A percentile compares a stretch with the other conserved stretches of the same genome.
Conservation (phyloP, 2,329 filamentous ascomycete species). For the Colletotrichum brevisporum region DNA sequence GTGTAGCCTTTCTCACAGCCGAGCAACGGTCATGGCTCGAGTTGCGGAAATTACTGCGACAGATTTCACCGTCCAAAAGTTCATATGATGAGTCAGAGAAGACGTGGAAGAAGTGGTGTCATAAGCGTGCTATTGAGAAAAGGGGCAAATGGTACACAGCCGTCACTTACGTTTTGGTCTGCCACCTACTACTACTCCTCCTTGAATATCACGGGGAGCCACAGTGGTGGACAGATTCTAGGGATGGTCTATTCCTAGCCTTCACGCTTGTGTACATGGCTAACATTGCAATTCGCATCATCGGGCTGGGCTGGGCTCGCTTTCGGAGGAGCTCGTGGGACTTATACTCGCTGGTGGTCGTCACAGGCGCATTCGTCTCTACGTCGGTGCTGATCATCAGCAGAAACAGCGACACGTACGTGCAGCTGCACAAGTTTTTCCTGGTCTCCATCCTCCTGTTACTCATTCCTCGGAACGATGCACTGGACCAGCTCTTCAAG, state of each 20-base stretch:
- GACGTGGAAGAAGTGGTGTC: conserved; percentile 93
- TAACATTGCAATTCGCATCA: conserved; percentile 87
- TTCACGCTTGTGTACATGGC: conserved; percentile 87
- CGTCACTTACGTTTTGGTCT: conserved; percentile 83
- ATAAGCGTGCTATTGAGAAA: conserved; percentile 93
- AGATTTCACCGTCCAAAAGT: conserved; percentile 94
- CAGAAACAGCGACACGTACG: conserved; percentile 70
- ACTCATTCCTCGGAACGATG: conserved; percentile 95
- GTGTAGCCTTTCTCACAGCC: conserved; percentile 93
- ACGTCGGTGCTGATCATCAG: conserved; percentile 84
- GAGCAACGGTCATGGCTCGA: conserved; percentile 98
- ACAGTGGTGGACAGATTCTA: conserved; percentile 75
- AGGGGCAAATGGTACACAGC: conserved; percentile 90
- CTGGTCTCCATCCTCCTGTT: conserved; percentile 90
- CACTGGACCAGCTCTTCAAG: conserved; percentile 98
- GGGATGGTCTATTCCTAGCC: conserved; percentile 83
- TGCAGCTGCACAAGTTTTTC: conserved; percentile 93
- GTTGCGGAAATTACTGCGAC: conserved; percentile 88
- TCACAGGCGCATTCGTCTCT: conserved; percentile 82
- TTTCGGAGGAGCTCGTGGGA: conserved; percentile 97
- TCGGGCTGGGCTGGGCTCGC: conserved; percentile 91
- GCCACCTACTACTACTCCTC: conserved; percentile 87
- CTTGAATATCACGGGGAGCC: conserved; percentile 88
- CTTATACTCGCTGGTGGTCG: conserved; percentile 84
- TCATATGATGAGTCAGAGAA: conserved; percentile 84